Conservation (phyloP, 2,329 filamentous ascomycete species). For the Pseudogymnoascus destructans region DNA sequence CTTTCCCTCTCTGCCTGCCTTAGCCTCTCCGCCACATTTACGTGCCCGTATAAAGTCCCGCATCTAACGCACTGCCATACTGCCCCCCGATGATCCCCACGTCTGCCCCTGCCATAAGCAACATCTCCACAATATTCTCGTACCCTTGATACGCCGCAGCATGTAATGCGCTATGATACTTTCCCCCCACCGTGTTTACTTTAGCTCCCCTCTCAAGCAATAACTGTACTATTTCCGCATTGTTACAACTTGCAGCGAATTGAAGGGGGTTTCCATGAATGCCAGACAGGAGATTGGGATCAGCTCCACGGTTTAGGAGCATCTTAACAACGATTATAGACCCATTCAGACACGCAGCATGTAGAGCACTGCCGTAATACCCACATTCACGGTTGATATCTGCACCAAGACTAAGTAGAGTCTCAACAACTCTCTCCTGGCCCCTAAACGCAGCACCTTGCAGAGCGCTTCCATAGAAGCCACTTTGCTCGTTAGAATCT, state of each 20-base stretch:
- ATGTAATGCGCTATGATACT: constrained; percentile 1
- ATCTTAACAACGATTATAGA: background rate
- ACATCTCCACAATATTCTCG: background rate
- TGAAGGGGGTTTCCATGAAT: background rate
- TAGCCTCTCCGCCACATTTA: background rate
- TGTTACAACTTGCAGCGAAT: background rate
- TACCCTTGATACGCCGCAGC: background rate
- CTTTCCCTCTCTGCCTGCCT: background rate
- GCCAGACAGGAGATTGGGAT: background rate
- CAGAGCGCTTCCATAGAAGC: background rate
- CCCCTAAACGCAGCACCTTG: background rate
- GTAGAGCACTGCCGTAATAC: background rate
- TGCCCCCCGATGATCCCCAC: background rate
- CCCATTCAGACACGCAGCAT: background rate
- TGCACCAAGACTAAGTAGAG: background rate
- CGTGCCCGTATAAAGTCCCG: background rate
- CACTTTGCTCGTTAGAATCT: background rate
- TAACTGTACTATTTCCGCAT: constrained; percentile 13
- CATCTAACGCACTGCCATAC: background rate
- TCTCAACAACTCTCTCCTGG: background rate
- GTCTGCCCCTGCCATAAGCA: background rate
- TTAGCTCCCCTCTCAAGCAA: constrained; percentile 16
- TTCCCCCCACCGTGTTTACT: background rate
- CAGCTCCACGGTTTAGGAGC: background rate
- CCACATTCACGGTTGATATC: background rate